phyloP scores from a whole-genome alignment of 2,329 filamentous ascomycete genomes.

The Dactylellina parvicollis region DNA sequence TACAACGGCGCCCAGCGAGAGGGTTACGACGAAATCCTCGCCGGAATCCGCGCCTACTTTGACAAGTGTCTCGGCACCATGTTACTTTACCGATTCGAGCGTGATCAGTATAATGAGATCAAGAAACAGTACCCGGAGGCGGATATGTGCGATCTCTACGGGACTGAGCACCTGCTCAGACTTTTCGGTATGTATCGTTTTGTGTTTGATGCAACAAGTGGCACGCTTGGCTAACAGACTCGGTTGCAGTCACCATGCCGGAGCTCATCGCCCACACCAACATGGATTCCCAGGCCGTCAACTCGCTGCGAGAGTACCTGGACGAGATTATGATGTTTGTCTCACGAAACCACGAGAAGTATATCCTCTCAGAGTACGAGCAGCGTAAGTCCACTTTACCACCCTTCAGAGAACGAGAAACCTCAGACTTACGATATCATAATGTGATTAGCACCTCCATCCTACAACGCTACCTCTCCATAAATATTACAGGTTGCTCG shows the following conservation, averaged over 20 bases:
- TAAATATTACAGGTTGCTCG: not conserved
- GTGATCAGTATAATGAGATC: conserved; percentile 83
- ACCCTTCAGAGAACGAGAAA: not conserved
- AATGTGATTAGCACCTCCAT: not conserved
- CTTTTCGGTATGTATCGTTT: conserved; percentile 71
- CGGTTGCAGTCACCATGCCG: conserved; percentile 77
- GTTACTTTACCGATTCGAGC: conserved; percentile 92
- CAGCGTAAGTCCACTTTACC: conserved; percentile 66
- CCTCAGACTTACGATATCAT: not conserved
- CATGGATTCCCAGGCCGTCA: conserved; percentile 92
- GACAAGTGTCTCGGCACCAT: conserved; percentile 88
- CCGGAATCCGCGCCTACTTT: conserved; percentile 88
- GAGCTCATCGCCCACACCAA: conserved; percentile 97
- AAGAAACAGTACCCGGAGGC: conserved; percentile 71
- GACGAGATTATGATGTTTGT: conserved; percentile 87
- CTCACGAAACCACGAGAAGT: conserved; percentile 76
- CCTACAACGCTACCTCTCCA: conserved; percentile 5
- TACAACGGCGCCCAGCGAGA: conserved; percentile 32
- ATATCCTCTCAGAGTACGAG: conserved; percentile 83
- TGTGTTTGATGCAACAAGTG: no score
- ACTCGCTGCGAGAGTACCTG: conserved; percentile 86
- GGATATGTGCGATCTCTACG: conserved; percentile 82
- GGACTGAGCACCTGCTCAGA: conserved; percentile 88
- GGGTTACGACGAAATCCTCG: conserved; percentile 87
- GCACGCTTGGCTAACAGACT: conserved; percentile 9